Percentiles rank a stretch among this genome's conserved stretches.
phyloP scores from a whole-genome alignment of 2,329 filamentous ascomycete species.

The Penicillium sclerotiorum region DNA sequence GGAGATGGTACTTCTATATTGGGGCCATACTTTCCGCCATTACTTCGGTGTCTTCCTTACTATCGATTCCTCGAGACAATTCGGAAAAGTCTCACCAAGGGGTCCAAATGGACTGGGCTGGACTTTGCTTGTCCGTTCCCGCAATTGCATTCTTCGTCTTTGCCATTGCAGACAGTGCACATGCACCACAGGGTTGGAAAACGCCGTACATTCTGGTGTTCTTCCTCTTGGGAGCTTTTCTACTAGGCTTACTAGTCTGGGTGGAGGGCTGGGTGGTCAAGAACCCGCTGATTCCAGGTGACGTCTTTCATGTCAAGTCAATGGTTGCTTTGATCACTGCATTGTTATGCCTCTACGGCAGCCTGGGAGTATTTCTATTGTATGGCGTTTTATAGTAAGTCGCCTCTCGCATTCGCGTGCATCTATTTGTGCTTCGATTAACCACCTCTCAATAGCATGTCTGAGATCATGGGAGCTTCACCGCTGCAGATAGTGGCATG shows the following conservation, averaged over 20 bases:
- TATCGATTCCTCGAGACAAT: constrained; percentile 52
- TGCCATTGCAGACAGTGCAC: constrained; percentile 71
- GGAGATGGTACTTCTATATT: constrained; percentile 71
- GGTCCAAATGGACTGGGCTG: constrained; percentile 70
- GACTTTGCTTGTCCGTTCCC: constrained; percentile 61
- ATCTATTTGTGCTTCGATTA: neutral
- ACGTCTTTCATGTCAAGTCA: constrained; percentile 69
- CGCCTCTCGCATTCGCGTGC: neutral
- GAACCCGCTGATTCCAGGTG: constrained; percentile 69
- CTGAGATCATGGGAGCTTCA: constrained; percentile 60
- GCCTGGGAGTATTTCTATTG: constrained; percentile 68
- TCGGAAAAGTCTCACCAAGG: constrained; percentile 37
- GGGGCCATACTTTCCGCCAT: constrained; percentile 57
- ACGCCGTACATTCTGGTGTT: constrained; percentile 72
- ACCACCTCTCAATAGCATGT: constrained; percentile 52
- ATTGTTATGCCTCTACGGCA: constrained; percentile 69
- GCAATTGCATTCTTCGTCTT: constrained; percentile 73
- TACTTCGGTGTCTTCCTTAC: constrained; percentile 48
- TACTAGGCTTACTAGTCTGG: constrained; percentile 65
- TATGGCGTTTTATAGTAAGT: constrained; percentile 70
- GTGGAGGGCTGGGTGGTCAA: constrained; percentile 71
- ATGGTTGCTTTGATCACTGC: constrained; percentile 66
- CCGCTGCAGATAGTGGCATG: constrained; percentile 68
- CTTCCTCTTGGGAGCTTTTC: constrained; percentile 63
- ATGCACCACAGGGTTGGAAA: constrained; percentile 70